Base-by-base conservation (phyloP, 352 stramenopile species). In the Phytophthora syringae region DNA sequence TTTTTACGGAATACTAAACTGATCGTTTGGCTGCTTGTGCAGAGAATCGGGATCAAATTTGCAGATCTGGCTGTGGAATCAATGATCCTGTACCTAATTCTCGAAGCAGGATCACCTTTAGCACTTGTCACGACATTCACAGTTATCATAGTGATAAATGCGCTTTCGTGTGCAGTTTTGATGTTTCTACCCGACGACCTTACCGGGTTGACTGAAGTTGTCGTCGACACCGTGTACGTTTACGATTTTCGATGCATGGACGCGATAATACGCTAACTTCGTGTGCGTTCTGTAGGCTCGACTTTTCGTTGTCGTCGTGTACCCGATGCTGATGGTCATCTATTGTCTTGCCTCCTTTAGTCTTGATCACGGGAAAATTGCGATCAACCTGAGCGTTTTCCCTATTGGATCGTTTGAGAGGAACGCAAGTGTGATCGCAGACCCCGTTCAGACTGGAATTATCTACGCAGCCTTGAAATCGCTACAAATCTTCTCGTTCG, bases 381-480 rank as follows among this genome's bases (percentile, higher is more conserved):
- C 28, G 7, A 73, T 83, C 34, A 81, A 76, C 36, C 21, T 69
- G 3, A 40, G 39, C 42, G 49, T 73, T 9, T 85, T 81, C 18
- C 74, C 72, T 0, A 21, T 44, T 2, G 62, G 62, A 0, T 61
- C 47, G 6, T 80, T 78, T 25, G 74, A 86, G 48, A 60, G 55
- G 0, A 30, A 59, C 11, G 68, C 68, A 5, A 60, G 58, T 13
- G 59, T 77, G 0, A 70, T 72, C 0, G 59, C 52, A 13, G 44
- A 83, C 22, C 72, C 69, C 0, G 50, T 67, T 0, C 54, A 81
- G 39, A 36, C 60, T 0, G 53, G 59, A 20, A 52, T 65, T 15
- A 62, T 78, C 51, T 51, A 53, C 18, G 56, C 64, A 27, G 52
- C 24, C 0, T 48, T 82, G 22, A 61, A 73, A 37, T 79, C 64